These are phyloP conservation scores for Clarireedia homoeocarpa DNA, from an alignment of 2,329 filamentous ascomycete species.

Conservation along the genomic window DNA sequence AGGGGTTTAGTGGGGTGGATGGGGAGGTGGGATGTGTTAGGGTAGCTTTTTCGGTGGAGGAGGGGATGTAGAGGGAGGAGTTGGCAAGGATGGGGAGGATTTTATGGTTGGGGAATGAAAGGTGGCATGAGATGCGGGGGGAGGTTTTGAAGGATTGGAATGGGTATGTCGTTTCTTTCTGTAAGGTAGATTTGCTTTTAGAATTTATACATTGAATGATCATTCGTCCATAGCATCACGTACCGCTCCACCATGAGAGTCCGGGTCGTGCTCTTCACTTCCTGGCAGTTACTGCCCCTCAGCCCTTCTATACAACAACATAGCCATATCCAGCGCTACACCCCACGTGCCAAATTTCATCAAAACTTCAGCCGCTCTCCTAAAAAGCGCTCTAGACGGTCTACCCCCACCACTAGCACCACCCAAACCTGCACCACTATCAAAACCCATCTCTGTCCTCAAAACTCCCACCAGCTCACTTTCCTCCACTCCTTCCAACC, in stretches of 20 bases:
- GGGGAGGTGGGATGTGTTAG: background rate
- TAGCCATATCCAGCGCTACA: slow-evolving; percentile 17
- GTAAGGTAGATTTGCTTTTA: too few species aligned
- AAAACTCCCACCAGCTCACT: background rate
- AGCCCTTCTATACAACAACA: slow-evolving; percentile 16
- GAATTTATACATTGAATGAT: too few species aligned
- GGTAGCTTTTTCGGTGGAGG: background rate
- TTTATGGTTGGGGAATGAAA: background rate
- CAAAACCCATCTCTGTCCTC: background rate
- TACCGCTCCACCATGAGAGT: too few species aligned
- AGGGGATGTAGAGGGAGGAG: background rate
- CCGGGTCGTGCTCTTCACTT: too few species aligned
- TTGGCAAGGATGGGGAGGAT: background rate
- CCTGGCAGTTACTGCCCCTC: slow-evolving; percentile 6
- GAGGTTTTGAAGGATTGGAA: too few species aligned
- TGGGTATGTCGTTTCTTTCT: too few species aligned
- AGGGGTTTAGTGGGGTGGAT: background rate
- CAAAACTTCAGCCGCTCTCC: slow-evolving; percentile 20
- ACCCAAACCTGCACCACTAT: background rate
- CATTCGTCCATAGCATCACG: too few species aligned
- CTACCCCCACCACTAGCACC: background rate
- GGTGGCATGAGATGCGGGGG: too few species aligned
- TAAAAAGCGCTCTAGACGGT: slow-evolving; percentile 15
- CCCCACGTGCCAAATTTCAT: slow-evolving; percentile 21
- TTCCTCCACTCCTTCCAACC: background rate